A percentile compares a stretch with the other conserved stretches of the same genome.
phyloP scores from a whole-genome alignment of 306 rosid genomes.

The Vigna reflexopilosa region DNA sequence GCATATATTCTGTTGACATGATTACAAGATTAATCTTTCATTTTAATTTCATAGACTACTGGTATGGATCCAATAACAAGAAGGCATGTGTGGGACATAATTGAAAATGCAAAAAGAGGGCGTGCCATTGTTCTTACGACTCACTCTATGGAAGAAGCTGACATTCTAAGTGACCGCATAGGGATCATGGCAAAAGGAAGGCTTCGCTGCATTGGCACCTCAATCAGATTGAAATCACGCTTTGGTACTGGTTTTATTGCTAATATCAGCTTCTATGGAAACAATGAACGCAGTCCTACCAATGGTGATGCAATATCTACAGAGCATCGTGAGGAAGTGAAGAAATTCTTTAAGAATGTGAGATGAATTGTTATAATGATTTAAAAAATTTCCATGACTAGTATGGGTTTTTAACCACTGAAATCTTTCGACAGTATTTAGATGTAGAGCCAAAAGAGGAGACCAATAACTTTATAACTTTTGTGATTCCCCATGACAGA shows the following conservation, averaged over 20 bases:
- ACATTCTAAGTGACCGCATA: slow-evolving; percentile 83
- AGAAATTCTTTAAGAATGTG: slow-evolving; percentile 76
- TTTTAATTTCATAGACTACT: slow-evolving; percentile 66
- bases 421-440: slow-evolving; percentile 62
- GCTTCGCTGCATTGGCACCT: slow-evolving; percentile 90
- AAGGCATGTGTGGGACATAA: slow-evolving; percentile 93
- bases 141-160: slow-evolving; percentile 99
- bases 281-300: slow-evolving; percentile 53
- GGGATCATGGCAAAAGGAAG: slow-evolving; percentile 96
- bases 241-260: slow-evolving; percentile 85
- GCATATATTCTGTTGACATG: slow-evolving; percentile 33
- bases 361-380: slow-evolving; percentile 45
- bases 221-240: slow-evolving; percentile 80
- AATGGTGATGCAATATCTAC: slow-evolving; percentile 50
- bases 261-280: slow-evolving; percentile 63
- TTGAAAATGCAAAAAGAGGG: slow-evolving; percentile 82
- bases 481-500: slow-evolving; percentile 79
- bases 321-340: slow-evolving; percentile 62
- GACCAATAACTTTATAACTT: slow-evolving; percentile 64
- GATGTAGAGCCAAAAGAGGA: slow-evolving; percentile 83
- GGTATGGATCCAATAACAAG: slow-evolving; percentile 98
- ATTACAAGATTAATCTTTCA: slow-evolving; percentile 38
- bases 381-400: slow-evolving; percentile 19
- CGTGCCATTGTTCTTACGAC: slow-evolving; percentile 88
- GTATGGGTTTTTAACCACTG: slow-evolving; percentile 46